phyloP scores from a whole-genome alignment of 208 protist genomes.

The Porcisia deanei region DNA sequence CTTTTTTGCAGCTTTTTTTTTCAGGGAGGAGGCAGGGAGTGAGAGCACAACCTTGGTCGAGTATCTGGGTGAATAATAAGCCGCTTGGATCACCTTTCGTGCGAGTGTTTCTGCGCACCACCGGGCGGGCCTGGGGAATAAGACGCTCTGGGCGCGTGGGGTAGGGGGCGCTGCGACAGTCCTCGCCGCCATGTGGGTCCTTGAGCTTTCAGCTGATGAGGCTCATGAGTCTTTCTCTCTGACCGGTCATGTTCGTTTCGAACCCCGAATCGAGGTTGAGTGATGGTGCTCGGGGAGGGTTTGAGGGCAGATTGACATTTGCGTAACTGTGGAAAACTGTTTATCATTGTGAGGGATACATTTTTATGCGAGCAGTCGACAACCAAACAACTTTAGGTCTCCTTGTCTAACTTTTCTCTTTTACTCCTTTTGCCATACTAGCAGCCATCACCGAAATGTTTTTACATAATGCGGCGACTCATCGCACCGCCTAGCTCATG shows the following conservation, averaged over 20 bases:
- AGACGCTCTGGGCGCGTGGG: too few relatives aligned
- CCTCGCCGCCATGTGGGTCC: background rate
- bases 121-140: too few relatives aligned
- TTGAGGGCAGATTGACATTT: background rate
- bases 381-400: background rate
- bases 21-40: too few relatives aligned
- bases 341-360: background rate
- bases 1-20: too few relatives aligned
- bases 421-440: background rate
- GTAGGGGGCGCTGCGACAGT: background rate
- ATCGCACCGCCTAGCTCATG: background rate
- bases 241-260: background rate
- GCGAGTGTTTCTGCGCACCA: too few relatives aligned
- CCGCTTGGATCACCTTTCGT: too few relatives aligned
- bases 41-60: too few relatives aligned
- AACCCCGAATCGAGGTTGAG: background rate
- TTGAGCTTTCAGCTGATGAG: background rate
- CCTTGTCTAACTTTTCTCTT: conserved; percentile 1
- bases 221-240: background rate
- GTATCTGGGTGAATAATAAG: too few relatives aligned
- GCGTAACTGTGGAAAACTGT: background rate
- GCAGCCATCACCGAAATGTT: background rate
- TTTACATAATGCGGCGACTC: conserved; percentile 24
- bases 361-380: background rate
- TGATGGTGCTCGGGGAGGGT: background rate